Percentiles rank a stretch among this genome's conserved stretches.
Evolutionary conservation across 805 yeast genomes (phyloP).

Genomic region (Barnettozyma vustinii): DNA sequence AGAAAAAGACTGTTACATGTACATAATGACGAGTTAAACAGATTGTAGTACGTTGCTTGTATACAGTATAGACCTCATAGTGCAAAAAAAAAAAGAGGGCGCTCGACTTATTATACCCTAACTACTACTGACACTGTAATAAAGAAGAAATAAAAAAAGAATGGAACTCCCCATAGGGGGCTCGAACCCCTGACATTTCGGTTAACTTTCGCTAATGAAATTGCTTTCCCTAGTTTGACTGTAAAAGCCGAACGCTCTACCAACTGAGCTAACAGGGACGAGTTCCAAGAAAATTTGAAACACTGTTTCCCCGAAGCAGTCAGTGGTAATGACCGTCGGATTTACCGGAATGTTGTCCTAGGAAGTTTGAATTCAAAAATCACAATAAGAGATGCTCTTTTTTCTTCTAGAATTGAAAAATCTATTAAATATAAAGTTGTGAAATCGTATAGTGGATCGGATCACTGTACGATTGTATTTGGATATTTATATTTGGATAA

Average conservation of each 20-base stretch:
- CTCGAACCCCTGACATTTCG: slow-evolving; percentile 48
- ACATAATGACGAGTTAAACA: background rate
- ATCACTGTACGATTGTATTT: too few species aligned
- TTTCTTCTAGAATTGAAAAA: too few species aligned
- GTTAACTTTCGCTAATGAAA: slow-evolving; percentile 32
- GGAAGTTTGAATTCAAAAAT: too few species aligned
- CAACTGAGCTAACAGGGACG: slow-evolving; percentile 59
- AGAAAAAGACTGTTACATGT: background rate
- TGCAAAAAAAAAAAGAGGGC: background rate
- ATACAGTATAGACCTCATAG: too few species aligned
- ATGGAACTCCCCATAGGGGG: slow-evolving; percentile 44
- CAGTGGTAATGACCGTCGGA: background rate
- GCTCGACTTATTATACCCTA: too few species aligned
- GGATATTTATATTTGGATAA: too few species aligned
- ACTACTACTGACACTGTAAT: too few species aligned
- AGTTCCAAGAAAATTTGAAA: slow-evolving; percentile 26
- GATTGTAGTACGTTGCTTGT: too few species aligned
- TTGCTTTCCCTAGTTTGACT: slow-evolving; percentile 23
- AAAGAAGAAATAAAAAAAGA: slow-evolving; percentile 8
- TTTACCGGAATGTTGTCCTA: too few species aligned
- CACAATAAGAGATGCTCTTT: too few species aligned
- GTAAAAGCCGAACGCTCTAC: slow-evolving; percentile 67
- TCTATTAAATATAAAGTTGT: too few species aligned
- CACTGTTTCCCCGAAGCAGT: background rate
- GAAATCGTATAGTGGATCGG: too few species aligned